These are phyloP conservation scores for Pichia nakasei DNA, from an alignment of 805 yeast species.

Conservation along the genomic window DNA sequence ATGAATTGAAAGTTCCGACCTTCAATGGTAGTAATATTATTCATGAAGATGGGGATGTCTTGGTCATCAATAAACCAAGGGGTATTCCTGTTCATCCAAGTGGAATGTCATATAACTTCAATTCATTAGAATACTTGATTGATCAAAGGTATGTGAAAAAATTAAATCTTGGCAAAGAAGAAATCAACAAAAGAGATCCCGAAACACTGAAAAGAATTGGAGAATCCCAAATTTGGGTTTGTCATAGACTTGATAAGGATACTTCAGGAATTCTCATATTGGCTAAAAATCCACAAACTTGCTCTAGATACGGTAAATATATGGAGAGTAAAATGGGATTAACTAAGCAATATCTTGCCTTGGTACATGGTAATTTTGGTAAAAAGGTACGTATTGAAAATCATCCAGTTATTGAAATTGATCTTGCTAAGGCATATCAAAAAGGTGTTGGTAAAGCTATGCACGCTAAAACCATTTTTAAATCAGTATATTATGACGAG, in stretches of 20 bases:
- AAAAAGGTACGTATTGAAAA: slow-evolving; percentile 17
- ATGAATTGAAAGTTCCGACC: slow-evolving; percentile 34
- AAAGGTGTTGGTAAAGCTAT: slow-evolving; percentile 14
- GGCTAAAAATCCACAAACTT: slow-evolving; percentile 25
- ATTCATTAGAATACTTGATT: slow-evolving; percentile 36
- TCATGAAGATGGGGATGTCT: slow-evolving; percentile 28
- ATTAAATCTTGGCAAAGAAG: too few species aligned
- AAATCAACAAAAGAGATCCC: too few species aligned
- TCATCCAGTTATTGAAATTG: slow-evolving; percentile 27
- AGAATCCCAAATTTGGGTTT: slow-evolving; percentile 11
- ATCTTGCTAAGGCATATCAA: slow-evolving; percentile 17
- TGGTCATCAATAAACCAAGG: slow-evolving; percentile 43
- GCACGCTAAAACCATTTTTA: slow-evolving; percentile 15
- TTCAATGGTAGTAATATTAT: slow-evolving; percentile 19
- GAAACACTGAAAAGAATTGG: too few species aligned
- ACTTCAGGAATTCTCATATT: slow-evolving; percentile 42
- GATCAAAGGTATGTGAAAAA: slow-evolving; percentile 9
- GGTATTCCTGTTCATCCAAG: slow-evolving; percentile 51
- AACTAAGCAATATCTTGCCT: slow-evolving; percentile 35
- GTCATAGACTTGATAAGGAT: slow-evolving; percentile 42
- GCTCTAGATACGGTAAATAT: not conserved
- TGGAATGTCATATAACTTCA: slow-evolving; percentile 31
- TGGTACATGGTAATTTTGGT: slow-evolving; percentile 34
- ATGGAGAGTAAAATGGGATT: slow-evolving; percentile 12
- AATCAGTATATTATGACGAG: slow-evolving; percentile 20